Conservation (phyloP, 2,329 filamentous ascomycete genomes). For the Fusarium sp. region DNA sequence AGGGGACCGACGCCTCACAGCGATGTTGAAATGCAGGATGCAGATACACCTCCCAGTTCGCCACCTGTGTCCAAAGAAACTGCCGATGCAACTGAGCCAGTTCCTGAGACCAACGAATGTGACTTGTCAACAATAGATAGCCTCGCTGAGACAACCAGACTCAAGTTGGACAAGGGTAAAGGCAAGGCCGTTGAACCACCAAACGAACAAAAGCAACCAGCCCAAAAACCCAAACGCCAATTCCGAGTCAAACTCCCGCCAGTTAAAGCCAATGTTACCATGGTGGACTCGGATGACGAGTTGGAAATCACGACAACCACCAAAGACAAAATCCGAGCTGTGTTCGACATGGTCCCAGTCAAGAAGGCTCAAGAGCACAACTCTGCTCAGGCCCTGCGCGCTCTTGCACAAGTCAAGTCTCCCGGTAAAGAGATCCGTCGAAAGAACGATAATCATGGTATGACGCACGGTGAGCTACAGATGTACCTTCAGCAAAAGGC, state of each 20-base stretch:
- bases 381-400: conserved; percentile 75
- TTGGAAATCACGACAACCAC: conserved; percentile 69
- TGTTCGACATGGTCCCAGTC: conserved; percentile 76
- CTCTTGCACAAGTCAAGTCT: conserved; percentile 77
- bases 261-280: conserved; percentile 52
- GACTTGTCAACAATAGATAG: conserved; percentile 52
- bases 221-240: conserved; percentile 56
- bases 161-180: conserved; percentile 68
- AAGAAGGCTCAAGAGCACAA: conserved; percentile 71
- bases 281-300: conserved; percentile 66
- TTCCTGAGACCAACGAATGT: conserved; percentile 13
- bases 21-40: conserved; percentile 62
- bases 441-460: conserved; percentile 61
- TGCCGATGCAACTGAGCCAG: not conserved
- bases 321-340: conserved; percentile 65
- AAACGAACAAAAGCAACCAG: conserved; percentile 37
- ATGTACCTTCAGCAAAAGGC: conserved; percentile 75
- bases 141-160: conserved; percentile 46
- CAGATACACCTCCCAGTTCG: conserved; percentile 79
- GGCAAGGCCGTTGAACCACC: conserved; percentile 58
- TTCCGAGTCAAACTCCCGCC: conserved; percentile 63
- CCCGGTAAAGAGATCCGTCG: conserved; percentile 64
- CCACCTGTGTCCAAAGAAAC: conserved; percentile 57
- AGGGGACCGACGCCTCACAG: conserved; percentile 62
- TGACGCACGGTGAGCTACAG: conserved; percentile 78